Conservation (phyloP, 176 grass and related monocot genomes). For the Olyra latifolia region DNA sequence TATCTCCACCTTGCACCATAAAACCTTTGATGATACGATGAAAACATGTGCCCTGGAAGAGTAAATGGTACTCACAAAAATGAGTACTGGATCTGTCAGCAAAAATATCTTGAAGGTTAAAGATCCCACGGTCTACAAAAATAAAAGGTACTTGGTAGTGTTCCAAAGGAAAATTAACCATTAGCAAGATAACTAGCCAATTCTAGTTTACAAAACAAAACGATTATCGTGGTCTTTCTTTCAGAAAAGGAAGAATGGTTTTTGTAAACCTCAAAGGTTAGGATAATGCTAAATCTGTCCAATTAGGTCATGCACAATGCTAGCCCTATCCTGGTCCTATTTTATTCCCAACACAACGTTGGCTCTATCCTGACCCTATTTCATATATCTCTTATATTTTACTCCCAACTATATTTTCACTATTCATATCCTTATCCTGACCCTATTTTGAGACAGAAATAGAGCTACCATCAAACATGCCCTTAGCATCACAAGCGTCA, state of each 20-base stretch:
- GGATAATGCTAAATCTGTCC: not conserved
- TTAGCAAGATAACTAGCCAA: not conserved
- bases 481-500: slow-evolving; percentile 12
- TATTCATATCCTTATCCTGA: no score
- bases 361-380: no score
- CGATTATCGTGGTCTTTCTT: slow-evolving; percentile 13
- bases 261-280: not conserved
- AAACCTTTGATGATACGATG: slow-evolving; percentile 89
- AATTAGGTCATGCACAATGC: not conserved
- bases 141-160: not conserved
- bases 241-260: not conserved
- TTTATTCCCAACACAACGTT: no score
- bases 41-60: slow-evolving; percentile 72
- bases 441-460: no score
- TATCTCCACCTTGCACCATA: slow-evolving; percentile 97
- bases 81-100: not conserved
- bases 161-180: slow-evolving; percentile 8
- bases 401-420: no score
- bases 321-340: no score
- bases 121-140: not conserved
- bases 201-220: slow-evolving; percentile 31
- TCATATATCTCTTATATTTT: no score
- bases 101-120: not conserved
- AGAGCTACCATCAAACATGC: no score
- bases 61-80: not conserved